Base-by-base conservation (phyloP, 2,329 filamentous ascomycete genomes). In the Neonectria neomacrospora region DNA sequence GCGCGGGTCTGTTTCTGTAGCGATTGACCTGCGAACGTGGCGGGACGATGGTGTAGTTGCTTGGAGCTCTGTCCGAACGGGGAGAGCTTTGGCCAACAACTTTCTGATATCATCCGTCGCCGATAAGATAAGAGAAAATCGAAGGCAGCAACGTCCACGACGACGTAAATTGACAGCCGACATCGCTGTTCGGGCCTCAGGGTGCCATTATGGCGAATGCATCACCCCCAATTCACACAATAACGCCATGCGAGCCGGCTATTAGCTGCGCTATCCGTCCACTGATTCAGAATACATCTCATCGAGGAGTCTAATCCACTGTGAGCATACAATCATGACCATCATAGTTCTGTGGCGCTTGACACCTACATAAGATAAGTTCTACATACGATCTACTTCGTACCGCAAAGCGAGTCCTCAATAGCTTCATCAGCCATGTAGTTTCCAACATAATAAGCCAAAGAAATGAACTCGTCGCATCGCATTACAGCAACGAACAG, bases 41-140 rank as follows among this genome's bases (percentile, higher is more conserved):
- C 5, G 10, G 22, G 20, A 65, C 50, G 56, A 58, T 47, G 53
- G 44, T 58, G 42, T 58, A 68, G 63, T 57, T 66, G 18, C 18
- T 63, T n/a, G 47, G 47, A 56, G 58, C 54, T 58, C 48, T 44
- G 34, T 50, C 39, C 18, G 22, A 42, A 28, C 44, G 41, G 2
- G 16, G 16, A 48, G 51, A 63, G 63, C 63, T 58, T 57, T 53
- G 54, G 54, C 59, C 64, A 68, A 44, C 50, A 34, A 54, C 28
- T 28, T 58, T 69, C 70, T 72, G 67, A 73, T 73, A 71, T 72
- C 68, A 73, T 72, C 56, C 58, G 58, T 53, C 66, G 52, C 23
- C 70, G 70, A 72, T 72, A 72, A 72, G 70, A 72, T 72, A 72
- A 72, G 66, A 14, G 53, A 26, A 34, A 22, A 28, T 52, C 44